Evolutionary conservation across 2,329 filamentous ascomycete species (phyloP).

Genomic region (Metarhizium humberi): DNA sequence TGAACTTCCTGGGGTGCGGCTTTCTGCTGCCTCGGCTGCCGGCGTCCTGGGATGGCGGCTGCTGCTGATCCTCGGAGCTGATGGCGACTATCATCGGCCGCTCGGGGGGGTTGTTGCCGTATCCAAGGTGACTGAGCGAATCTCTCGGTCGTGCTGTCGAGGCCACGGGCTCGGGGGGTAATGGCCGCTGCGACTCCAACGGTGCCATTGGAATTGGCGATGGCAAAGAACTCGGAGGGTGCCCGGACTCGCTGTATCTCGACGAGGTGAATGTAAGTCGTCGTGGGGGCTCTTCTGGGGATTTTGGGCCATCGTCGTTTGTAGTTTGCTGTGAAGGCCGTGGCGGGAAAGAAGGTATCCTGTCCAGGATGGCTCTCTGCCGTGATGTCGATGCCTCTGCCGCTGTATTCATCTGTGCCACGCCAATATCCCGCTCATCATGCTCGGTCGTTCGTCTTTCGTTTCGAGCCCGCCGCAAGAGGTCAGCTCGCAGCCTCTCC

Average conservation of each 20-base stretch:
- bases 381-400: conserved; percentile 6
- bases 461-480: conserved; percentile 20
- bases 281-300: conserved; percentile 25
- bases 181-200: neutral
- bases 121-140: neutral
- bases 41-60: neutral
- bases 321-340: neutral
- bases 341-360: neutral
- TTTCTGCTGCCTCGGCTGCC: neutral
- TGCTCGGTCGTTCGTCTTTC: conserved; percentile 9
- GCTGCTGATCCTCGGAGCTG: neutral
- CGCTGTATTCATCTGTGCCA: neutral
- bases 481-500: conserved; percentile 23
- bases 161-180: neutral
- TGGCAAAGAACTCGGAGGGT: conserved; percentile 7
- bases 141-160: neutral
- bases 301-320: conserved; percentile 34
- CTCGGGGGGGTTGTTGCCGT: neutral
- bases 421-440: neutral
- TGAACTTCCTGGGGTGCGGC: conserved; percentile 27
- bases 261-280: conserved; percentile 2
- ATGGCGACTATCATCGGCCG: neutral
- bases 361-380: neutral
- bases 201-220: conserved; percentile 2
- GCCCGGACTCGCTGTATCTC: conserved; percentile 1